A percentile compares a stretch with the other conserved stretches of the same genome.
These are phyloP conservation scores for Oxalis stricta DNA, from an alignment of 441 rosid species.

Conservation along the genomic window DNA sequence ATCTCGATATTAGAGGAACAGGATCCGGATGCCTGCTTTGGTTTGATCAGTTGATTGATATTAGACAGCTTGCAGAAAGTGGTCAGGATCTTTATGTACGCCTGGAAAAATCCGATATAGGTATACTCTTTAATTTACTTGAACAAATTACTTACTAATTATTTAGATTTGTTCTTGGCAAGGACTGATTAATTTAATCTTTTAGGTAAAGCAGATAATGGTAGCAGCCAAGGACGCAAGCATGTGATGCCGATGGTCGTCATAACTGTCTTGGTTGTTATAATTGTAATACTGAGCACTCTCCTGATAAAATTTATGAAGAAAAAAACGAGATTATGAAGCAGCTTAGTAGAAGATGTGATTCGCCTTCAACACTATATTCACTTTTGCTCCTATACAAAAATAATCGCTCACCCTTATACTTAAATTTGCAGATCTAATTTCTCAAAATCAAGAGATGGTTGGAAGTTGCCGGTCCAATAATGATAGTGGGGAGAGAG, in stretches of 20 bases:
- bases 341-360: background rate
- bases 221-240: too few relatives aligned
- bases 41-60: constrained; percentile 14
- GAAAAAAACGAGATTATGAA: background rate
- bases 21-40: constrained; percentile 23
- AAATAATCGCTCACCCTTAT: too few relatives aligned
- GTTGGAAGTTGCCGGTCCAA: background rate
- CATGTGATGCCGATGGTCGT: background rate
- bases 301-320: background rate
- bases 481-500: background rate
- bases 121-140: background rate
- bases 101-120: constrained; percentile 10
- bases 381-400: too few relatives aligned
- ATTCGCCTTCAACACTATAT: background rate
- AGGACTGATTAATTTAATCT: too few relatives aligned
- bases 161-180: too few relatives aligned
- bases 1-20: background rate
- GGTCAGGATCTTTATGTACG: constrained; percentile 9
- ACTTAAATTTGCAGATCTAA: background rate
- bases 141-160: too few relatives aligned
- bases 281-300: background rate
- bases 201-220: too few relatives aligned
- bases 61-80: background rate
- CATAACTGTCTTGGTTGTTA: background rate
- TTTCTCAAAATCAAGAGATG: background rate